Percentiles rank a stretch among this genome's conserved stretches.
Evolutionary conservation across 495 filamentous ascomycete genomes (phyloP).

Genomic region (Podospora appendiculata): DNA sequence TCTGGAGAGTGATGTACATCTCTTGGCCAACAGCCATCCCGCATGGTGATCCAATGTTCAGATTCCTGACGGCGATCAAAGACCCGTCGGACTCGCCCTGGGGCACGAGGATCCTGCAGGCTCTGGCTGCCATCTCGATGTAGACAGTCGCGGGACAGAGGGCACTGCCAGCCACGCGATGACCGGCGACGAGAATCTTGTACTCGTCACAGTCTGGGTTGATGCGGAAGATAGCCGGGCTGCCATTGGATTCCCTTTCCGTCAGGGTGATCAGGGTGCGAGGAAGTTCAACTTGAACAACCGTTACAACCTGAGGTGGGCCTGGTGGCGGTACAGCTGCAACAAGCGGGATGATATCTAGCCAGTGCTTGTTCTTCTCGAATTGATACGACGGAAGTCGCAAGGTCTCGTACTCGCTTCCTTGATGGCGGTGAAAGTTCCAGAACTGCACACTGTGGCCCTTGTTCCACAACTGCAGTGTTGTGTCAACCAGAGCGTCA

Average conservation of each 20-base stretch:
- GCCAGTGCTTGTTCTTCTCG: slow-evolving; percentile 21
- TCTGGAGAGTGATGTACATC: no score
- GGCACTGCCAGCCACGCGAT: slow-evolving; percentile 9
- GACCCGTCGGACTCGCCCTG: background rate
- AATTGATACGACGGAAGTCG: slow-evolving; percentile 34
- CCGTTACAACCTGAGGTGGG: no score
- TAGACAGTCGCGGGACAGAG: slow-evolving; percentile 40
- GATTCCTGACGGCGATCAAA: background rate
- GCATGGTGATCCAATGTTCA: no score
- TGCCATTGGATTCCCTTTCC: background rate
- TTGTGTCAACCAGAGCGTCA: background rate
- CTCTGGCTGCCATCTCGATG: slow-evolving; percentile 26
- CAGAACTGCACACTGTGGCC: background rate
- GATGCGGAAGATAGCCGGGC: background rate
- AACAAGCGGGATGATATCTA: slow-evolving; percentile 8
- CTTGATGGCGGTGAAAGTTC: background rate
- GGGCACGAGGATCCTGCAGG: background rate
- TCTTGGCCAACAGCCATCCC: no score
- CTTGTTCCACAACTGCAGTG: background rate
- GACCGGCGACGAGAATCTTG: background rate
- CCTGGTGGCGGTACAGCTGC: background rate
- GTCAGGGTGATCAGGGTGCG: background rate
- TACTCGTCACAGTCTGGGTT: no score
- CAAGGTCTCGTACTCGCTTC: slow-evolving; percentile 26
- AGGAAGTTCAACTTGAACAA: no score